Evolutionary conservation across 257 asterid genomes (phyloP), one percentile per base, ranked within the genome.

Genomic region (Ligustrum vulgare): DNA sequence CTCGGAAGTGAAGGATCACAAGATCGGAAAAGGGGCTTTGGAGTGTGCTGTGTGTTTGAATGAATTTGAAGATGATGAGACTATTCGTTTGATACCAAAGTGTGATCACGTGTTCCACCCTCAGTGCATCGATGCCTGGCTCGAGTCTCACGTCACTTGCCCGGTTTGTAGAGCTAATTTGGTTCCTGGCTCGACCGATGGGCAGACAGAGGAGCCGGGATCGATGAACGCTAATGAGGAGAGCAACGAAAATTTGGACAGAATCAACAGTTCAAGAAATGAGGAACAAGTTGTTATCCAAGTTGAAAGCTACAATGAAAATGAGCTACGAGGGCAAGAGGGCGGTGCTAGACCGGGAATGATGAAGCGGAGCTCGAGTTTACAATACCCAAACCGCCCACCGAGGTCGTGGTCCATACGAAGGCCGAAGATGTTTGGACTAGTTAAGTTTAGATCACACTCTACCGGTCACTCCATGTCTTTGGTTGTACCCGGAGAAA

Each of bases 21-120:
- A 91, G 81, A 86, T 93, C 74, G 99, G 99, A 5, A 90, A 88
- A 67, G 93, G 90, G 1, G 85, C 80, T 2, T 67, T 94, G 77
- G 99, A 94, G 88, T 94, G 99, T 75, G 99, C 99, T 0, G 97
- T 94, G 34, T 94, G 99, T 36, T 72, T 94, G 76, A 94, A 88
- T 77, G 99, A 94, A 37, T 94, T 92, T 16, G 89, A 87, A 18
- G 96, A 88, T 67, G 73, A 76, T 5, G 96, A 94, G 64, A 92
- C 89, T 75, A 81, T 94, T 78, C 93, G 99, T 75, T 83, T 94
- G 68, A 82, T 94, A 3, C 97, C 99, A 0, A 87, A 80, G 73
- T 94, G 99, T 79, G 97, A 94, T 70, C 98, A 94, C 78, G 98
- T 94, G 6, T 94, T 94, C 70, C 92, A 88, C 15, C 83, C 82